Evolutionary conservation across 345 rosid genomes (phyloP).

Genomic region (Nephelium lappaceum): DNA sequence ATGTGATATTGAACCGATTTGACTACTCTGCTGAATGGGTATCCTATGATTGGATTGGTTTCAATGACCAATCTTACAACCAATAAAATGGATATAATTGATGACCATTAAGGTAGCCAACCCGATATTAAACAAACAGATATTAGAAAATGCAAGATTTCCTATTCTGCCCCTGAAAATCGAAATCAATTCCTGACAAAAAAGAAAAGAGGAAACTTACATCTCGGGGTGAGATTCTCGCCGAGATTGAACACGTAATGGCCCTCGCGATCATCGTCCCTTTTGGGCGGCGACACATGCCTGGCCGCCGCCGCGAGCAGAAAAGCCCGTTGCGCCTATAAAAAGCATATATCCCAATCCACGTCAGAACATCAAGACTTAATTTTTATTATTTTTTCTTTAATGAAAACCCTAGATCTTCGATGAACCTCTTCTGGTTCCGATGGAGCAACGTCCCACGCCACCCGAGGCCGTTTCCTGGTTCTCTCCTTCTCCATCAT

Average conservation of each 20-base stretch:
- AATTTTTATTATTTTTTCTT: constrained; percentile 6
- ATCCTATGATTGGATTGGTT: no score
- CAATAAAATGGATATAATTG: no score
- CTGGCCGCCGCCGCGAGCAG: constrained; percentile 31
- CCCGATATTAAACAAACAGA: no score
- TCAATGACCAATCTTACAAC: no score
- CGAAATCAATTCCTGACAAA: not conserved
- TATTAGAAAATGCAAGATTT: no score
- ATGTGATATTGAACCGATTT: not conserved
- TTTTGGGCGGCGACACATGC: constrained; percentile 53
- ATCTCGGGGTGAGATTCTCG: constrained; percentile 79
- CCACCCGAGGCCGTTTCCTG: constrained; percentile 67
- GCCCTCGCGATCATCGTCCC: constrained; percentile 74
- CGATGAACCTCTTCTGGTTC: constrained; percentile 44
- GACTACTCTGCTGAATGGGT: no score
- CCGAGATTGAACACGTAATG: constrained; percentile 67
- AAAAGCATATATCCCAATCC: constrained; percentile 30
- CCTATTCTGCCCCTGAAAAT: no score
- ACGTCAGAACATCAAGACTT: constrained; percentile 29
- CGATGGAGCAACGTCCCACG: constrained; percentile 66
- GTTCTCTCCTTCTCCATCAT: constrained; percentile 51
- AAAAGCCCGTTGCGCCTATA: constrained; percentile 50
- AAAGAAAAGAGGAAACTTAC: constrained; percentile 34
- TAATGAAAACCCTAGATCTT: not conserved
- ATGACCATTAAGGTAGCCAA: no score